phyloP scores from a whole-genome alignment of 1,284 basidiomycete genomes.

The Sporisorium scitamineum region DNA sequence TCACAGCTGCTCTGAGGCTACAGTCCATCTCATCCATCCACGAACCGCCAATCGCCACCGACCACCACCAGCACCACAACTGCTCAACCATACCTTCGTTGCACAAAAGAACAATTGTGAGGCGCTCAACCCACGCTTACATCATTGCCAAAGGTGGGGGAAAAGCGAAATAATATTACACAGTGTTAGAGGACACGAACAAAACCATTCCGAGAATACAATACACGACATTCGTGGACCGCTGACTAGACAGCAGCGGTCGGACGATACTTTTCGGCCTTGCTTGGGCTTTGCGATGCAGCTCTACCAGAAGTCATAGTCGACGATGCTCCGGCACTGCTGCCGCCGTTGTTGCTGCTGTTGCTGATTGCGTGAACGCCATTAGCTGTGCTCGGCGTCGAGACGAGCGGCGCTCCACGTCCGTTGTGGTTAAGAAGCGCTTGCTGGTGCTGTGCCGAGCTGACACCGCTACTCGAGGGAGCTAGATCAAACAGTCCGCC shows the following conservation, averaged over 20 bases:
- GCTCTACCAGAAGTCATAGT: slow-evolving; percentile 9
- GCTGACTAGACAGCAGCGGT: slow-evolving; percentile 31
- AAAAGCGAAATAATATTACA: neutral
- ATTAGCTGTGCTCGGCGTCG: slow-evolving; percentile 12
- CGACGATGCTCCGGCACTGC: neutral
- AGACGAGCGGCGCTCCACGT: slow-evolving; percentile 39
- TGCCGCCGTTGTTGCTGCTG: slow-evolving; percentile 1
- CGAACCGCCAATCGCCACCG: too few relatives aligned
- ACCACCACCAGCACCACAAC: too few relatives aligned
- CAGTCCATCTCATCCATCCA: neutral
- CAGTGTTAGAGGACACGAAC: neutral
- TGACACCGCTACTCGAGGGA: slow-evolving; percentile 26
- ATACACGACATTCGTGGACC: neutral
- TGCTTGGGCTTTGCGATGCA: slow-evolving; percentile 29
- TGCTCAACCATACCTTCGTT: neutral
- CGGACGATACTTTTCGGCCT: slow-evolving; percentile 39
- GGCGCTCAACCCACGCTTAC: too few relatives aligned
- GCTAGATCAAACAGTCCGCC: slow-evolving; percentile 40
- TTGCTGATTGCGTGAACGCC: slow-evolving; percentile 3
- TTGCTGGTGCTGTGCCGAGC: slow-evolving; percentile 47
- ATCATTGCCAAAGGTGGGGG: too few relatives aligned
- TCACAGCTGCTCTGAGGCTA: neutral
- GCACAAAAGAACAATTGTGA: too few relatives aligned
- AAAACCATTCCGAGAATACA: slow-evolving; percentile 7
- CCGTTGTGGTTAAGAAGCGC: slow-evolving; percentile 45